Conservation (phyloP, 148 eudicot genomes). For the Rhododendron griersonianum region DNA sequence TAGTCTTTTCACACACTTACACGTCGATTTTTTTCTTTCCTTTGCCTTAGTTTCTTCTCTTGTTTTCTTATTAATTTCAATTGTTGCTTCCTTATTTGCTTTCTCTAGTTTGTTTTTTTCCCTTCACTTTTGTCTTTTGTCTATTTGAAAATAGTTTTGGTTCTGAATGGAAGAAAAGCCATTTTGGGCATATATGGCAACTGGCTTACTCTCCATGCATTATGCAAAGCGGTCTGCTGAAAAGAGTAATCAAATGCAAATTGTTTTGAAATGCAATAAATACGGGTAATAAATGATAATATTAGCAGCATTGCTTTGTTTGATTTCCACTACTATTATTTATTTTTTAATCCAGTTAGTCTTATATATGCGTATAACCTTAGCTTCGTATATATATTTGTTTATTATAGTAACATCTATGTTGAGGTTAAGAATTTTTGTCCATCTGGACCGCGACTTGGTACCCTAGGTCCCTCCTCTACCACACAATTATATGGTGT, state of each 20-base stretch:
- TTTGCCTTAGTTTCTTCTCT: neutral
- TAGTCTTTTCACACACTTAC: no score
- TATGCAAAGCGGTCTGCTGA: neutral
- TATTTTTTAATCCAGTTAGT: neutral
- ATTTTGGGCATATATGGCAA: neutral
- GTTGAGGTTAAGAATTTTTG: no score
- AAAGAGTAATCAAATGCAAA: neutral
- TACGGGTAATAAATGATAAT: neutral
- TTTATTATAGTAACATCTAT: no score
- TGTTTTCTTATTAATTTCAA: no score
- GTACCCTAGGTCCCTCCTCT: no score
- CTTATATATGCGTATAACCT: neutral
- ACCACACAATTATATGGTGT: no score
- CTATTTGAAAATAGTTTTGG: constrained; percentile 5
- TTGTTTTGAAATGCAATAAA: neutral
- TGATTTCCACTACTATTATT: neutral
- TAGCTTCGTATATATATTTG: neutral
- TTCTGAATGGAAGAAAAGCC: neutral
- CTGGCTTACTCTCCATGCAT: constrained; percentile 7
- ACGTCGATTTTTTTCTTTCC: neutral
- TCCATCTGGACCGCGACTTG: no score
- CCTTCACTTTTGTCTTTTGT: neutral
- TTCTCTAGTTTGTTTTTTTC: neutral
- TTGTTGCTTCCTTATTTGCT: neutral
- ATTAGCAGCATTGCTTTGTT: neutral